Evolutionary conservation across 2,329 filamentous ascomycete species (phyloP), one percentile per base, ranked within the genome.

Genomic region (Epichloe hybrida): DNA sequence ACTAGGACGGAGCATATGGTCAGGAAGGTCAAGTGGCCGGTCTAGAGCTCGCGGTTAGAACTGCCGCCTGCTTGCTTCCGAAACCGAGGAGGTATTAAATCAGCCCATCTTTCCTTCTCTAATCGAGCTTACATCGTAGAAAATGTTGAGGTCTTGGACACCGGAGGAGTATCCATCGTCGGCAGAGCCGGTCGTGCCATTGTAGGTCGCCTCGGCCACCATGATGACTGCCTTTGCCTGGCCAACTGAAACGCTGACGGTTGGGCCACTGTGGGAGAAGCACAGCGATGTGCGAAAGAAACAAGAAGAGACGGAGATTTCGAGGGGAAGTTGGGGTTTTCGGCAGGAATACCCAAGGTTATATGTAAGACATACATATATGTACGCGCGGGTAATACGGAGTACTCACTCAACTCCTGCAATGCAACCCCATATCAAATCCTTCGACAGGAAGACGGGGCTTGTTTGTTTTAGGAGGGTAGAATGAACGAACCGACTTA

Each of bases 1-100:
- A 95, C 88, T 46, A 95, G 79, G 15, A 86, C 87, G 3, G 88
- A 79, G 36, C 80, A 81, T 49, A 81, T 80, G 61, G 89, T 73
- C 63, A 95, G 79, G 83, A 87, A 95, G 52, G 84, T 80, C 62
- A 95, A 81, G 69, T 95, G 81, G 62, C 88, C 89, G 53, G 82
- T 77, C 83, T 91, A 52, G 12, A 41, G 17, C 17, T 11, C 4
- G 12, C 35, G 15, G 31, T 23, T 49, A 47, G 37, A 17, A 5
- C 27, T 17, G 7, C 31, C 11, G 27, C 23, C 15, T 2, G 6
- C 13, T n/a, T 34, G n/a, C 42, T 20, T 45, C 27, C 5, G 17
- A 17, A 17, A 17, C 17, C 17, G 23, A 7, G 8, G 2, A 9
- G n/a, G 5, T 4, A 5, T n/a, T 5, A 0, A 0, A 23, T 23